phyloP scores from a whole-genome alignment of 164 flowering plant species.

The Vitis amurensis region DNA sequence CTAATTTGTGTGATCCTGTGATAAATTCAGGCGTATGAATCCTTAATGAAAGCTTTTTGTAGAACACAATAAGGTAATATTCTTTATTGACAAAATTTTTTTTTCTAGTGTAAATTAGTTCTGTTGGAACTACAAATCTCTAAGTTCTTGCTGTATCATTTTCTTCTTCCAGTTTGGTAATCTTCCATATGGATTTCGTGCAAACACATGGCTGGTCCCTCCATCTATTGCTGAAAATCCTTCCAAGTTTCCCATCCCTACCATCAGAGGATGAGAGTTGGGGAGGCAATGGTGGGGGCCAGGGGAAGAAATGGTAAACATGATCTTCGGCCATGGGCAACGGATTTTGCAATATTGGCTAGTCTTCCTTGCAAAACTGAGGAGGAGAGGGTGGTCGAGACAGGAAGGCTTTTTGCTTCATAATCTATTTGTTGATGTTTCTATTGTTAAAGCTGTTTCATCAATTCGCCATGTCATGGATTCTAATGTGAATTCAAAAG shows the following conservation, averaged over 20 bases:
- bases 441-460: slow-evolving; percentile 70
- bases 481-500: slow-evolving; percentile 23
- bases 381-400: slow-evolving; percentile 90
- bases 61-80: slow-evolving; percentile 86
- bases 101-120: not conserved
- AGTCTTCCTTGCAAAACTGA: slow-evolving; percentile 87
- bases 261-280: slow-evolving; percentile 91
- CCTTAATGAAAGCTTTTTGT: slow-evolving; percentile 86
- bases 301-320: slow-evolving; percentile 55
- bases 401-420: slow-evolving; percentile 89
- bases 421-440: slow-evolving; percentile 71
- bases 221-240: slow-evolving; percentile 61
- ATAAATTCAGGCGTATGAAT: slow-evolving; percentile 78
- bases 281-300: slow-evolving; percentile 98
- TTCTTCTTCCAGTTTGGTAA: slow-evolving; percentile 77
- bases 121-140: not conserved
- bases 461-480: slow-evolving; percentile 51
- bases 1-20: slow-evolving; percentile 11
- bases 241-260: slow-evolving; percentile 51
- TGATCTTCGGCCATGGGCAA: slow-evolving; percentile 83
- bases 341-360: slow-evolving; percentile 80
- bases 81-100: not conserved
- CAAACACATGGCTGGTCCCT: slow-evolving; percentile 92
- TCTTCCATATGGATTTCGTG: slow-evolving; percentile 95
- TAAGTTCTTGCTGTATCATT: not conserved